These are phyloP conservation scores for Zasmidium citrigriseum DNA, from an alignment of 2,329 filamentous ascomycete species.

Conservation along the genomic window DNA sequence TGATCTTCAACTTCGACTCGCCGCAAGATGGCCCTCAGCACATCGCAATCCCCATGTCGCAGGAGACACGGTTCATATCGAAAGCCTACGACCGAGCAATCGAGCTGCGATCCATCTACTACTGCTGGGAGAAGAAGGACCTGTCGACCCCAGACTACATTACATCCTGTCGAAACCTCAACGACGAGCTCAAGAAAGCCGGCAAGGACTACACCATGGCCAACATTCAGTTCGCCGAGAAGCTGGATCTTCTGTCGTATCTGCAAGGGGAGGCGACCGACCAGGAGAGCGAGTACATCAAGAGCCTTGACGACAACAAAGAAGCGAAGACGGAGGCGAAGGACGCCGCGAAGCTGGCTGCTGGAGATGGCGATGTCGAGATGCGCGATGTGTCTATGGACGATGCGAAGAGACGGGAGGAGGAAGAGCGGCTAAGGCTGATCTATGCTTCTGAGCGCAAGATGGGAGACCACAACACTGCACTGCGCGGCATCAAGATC, in stretches of 20 bases:
- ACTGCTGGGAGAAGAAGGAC: slow-evolving; percentile 93
- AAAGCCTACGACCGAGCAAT: slow-evolving; percentile 43
- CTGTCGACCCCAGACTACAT: slow-evolving; percentile 89
- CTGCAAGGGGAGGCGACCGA: slow-evolving; percentile 86
- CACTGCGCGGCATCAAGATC: slow-evolving; percentile 79
- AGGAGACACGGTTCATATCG: slow-evolving; percentile 83
- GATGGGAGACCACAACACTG: slow-evolving; percentile 89
- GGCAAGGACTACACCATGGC: slow-evolving; percentile 70
- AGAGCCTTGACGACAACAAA: slow-evolving; percentile 69
- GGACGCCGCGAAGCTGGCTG: slow-evolving; percentile 45
- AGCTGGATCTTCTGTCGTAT: slow-evolving; percentile 89
- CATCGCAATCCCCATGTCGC: slow-evolving; percentile 48
- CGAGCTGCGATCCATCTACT: slow-evolving; percentile 91
- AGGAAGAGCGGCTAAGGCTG: slow-evolving; percentile 79
- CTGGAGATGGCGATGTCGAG: slow-evolving; percentile 37
- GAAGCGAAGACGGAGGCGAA: slow-evolving; percentile 54
- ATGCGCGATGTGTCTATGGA: slow-evolving; percentile 44
- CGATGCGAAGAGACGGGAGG: slow-evolving; percentile 56
- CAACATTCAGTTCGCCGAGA: slow-evolving; percentile 88
- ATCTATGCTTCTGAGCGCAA: slow-evolving; percentile 91
- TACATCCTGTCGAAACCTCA: slow-evolving; percentile 75
- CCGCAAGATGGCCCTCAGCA: slow-evolving; percentile 54
- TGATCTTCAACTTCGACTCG: slow-evolving; percentile 39
- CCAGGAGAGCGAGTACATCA: slow-evolving; percentile 83
- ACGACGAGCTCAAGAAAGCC: slow-evolving; percentile 64